Conservation (phyloP, 108 stramenopile species). For the Cyclostephanos tholiformis region DNA sequence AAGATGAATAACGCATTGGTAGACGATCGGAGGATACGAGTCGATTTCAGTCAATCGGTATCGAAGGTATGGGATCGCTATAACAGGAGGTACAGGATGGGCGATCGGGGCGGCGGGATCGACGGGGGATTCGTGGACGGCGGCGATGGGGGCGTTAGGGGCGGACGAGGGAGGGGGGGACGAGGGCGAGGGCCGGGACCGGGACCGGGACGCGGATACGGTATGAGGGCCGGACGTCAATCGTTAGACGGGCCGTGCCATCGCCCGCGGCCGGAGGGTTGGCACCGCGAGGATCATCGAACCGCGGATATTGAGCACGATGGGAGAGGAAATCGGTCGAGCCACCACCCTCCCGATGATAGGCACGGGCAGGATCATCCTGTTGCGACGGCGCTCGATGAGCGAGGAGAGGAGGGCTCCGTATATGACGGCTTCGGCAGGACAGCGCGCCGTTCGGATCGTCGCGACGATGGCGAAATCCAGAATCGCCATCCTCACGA, state of each 20-base stretch:
- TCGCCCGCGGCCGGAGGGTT: background rate
- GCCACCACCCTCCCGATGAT: background rate
- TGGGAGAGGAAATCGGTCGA: background rate
- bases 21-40: constrained; percentile 96
- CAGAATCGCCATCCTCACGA: background rate
- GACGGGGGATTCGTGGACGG: constrained; percentile 44
- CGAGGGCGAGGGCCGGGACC: constrained; percentile 23
- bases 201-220: constrained; percentile 1
- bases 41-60: constrained; percentile 98
- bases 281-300: constrained; percentile 14
- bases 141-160: constrained; percentile 17
- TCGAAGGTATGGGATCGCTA: constrained; percentile 93
- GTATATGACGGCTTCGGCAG: constrained; percentile 21
- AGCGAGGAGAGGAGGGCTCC: background rate
- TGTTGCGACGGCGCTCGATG: background rate
- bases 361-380: constrained; percentile 10
- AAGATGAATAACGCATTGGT: constrained; percentile 99
- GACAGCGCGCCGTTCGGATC: background rate
- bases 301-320: background rate
- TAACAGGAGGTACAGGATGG: constrained; percentile 38
- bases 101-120: constrained; percentile 43
- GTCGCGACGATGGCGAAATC: background rate
- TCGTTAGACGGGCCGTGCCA: background rate
- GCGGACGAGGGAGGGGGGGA: constrained; percentile 21
- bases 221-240: background rate